phyloP scores from a whole-genome alignment of 2,329 filamentous ascomycete species.

The Xylariales sp. region DNA sequence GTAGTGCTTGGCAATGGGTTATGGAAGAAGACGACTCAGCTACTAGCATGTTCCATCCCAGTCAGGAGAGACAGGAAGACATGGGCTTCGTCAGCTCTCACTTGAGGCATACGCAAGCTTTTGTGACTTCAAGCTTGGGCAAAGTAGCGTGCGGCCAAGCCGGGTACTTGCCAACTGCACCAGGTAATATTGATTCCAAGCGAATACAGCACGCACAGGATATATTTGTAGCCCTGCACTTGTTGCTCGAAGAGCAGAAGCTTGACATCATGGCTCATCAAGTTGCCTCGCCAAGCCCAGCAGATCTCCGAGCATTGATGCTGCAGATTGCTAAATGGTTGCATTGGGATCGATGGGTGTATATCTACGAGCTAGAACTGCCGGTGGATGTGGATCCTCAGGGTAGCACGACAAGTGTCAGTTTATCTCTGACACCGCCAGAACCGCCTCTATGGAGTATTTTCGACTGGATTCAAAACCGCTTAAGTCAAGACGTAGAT shows the following conservation, averaged over 20 bases:
- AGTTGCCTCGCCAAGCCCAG: conserved; percentile 36
- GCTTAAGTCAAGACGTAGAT: conserved; percentile 29
- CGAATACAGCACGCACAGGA: conserved; percentile 60
- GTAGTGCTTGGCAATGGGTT: conserved; percentile 67
- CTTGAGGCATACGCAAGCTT: conserved; percentile 59
- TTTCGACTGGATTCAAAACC: conserved; percentile 49
- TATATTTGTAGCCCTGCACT: conserved; percentile 71
- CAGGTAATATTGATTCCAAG: conserved; percentile 46
- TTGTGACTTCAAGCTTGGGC: conserved; percentile 56
- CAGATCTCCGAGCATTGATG: conserved; percentile 65
- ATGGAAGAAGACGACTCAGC: conserved; percentile 48
- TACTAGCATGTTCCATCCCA: conserved; percentile 21
- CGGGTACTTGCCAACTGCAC: conserved; percentile 63
- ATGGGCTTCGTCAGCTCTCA: conserved; percentile 43
- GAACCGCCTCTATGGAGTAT: conserved; percentile 32
- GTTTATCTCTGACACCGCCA: conserved; percentile 13
- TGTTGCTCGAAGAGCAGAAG: conserved; percentile 87
- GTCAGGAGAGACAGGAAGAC: conserved; percentile 18
- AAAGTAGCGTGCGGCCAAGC: conserved; percentile 44
- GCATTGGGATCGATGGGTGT: conserved; percentile 54
- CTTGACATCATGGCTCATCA: conserved; percentile 57
- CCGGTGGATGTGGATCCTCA: conserved; percentile 35
- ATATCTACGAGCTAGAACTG: conserved; percentile 48
- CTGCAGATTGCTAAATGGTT: conserved; percentile 82
- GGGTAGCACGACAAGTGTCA: conserved; percentile 5